Evolutionary conservation across 2,329 filamentous ascomycete species (phyloP).

Genomic region (Aspergillus arachidicola): DNA sequence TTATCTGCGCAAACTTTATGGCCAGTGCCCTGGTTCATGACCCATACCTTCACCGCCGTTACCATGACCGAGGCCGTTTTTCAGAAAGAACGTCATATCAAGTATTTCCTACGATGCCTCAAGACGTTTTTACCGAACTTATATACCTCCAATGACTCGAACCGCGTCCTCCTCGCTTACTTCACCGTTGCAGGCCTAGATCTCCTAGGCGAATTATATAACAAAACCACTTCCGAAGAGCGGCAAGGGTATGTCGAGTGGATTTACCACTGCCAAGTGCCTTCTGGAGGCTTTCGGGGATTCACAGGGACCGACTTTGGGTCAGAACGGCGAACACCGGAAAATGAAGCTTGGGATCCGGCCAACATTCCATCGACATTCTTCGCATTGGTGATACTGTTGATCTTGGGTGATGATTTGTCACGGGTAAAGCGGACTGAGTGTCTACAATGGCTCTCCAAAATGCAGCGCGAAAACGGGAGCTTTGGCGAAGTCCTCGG

Average conservation of each 20-base stretch:
- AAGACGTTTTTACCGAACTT: slow-evolving; percentile 76
- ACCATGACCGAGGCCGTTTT: slow-evolving; percentile 34
- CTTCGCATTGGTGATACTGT: slow-evolving; percentile 78
- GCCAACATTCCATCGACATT: slow-evolving; percentile 85
- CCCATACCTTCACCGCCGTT: background rate
- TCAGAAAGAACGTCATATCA: slow-evolving; percentile 69
- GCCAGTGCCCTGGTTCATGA: background rate
- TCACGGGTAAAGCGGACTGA: slow-evolving; percentile 66
- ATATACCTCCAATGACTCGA: slow-evolving; percentile 89
- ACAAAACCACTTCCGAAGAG: slow-evolving; percentile 57
- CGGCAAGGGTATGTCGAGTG: slow-evolving; percentile 65
- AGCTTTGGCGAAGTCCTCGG: slow-evolving; percentile 85
- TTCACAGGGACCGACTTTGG: slow-evolving; percentile 70
- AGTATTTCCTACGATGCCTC: slow-evolving; percentile 90
- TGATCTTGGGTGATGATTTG: slow-evolving; percentile 66
- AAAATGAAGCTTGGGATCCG: slow-evolving; percentile 67
- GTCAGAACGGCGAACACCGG: slow-evolving; percentile 48
- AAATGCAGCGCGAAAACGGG: slow-evolving; percentile 78
- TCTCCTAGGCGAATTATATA: slow-evolving; percentile 67
- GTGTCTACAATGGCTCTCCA: slow-evolving; percentile 73
- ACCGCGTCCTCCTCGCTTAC: slow-evolving; percentile 84
- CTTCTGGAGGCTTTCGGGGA: slow-evolving; percentile 83
- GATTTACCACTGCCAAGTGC: slow-evolving; percentile 85
- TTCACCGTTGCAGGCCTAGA: slow-evolving; percentile 88
- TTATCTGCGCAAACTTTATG: slow-evolving; percentile 2